Conservation (phyloP, 352 stramenopile genomes). For the Pythium utonaiense region DNA sequence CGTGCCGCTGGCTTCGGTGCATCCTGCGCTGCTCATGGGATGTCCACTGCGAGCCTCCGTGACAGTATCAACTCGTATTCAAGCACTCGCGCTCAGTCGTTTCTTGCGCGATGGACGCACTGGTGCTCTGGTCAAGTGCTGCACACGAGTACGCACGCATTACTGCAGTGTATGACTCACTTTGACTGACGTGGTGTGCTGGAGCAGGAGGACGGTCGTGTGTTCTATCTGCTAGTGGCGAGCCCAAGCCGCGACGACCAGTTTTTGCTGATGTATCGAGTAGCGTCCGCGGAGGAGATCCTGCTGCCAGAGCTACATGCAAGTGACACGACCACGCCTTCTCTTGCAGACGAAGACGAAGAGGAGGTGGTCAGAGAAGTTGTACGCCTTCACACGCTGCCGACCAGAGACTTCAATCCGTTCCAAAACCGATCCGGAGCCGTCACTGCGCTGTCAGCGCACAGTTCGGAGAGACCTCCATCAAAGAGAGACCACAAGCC, state of each 20-base stretch:
- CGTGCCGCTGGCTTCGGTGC: conserved; percentile 32
- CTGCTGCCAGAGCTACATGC: conserved; percentile 12
- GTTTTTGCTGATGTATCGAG: conserved; percentile 28
- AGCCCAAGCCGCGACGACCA: not conserved
- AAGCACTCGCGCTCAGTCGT: conserved; percentile 13
- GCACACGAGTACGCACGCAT: not conserved
- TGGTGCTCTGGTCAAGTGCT: conserved; percentile 23
- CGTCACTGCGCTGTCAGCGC: not conserved
- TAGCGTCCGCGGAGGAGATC: conserved; percentile 37
- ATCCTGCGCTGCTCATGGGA: conserved; percentile 33
- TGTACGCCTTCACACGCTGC: not conserved
- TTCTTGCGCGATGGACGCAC: conserved; percentile 15
- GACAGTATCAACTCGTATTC: not conserved
- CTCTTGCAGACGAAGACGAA: not conserved
- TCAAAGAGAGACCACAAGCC: not conserved
- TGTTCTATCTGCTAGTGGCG: conserved; percentile 23
- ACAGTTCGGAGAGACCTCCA: not conserved
- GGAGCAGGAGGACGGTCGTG: not conserved
- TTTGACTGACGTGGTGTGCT: not conserved
- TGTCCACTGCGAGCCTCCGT: conserved; percentile 31
- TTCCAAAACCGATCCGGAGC: conserved; percentile 7
- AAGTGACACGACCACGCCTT: not conserved
- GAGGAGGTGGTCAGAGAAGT: not conserved
- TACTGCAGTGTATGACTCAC: not conserved
- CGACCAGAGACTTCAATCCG: conserved; percentile 6